A percentile compares a stretch with the other conserved stretches of the same genome.
Conservation (phyloP, 768 basidiomycete species). For the Trametes maxima region DNA sequence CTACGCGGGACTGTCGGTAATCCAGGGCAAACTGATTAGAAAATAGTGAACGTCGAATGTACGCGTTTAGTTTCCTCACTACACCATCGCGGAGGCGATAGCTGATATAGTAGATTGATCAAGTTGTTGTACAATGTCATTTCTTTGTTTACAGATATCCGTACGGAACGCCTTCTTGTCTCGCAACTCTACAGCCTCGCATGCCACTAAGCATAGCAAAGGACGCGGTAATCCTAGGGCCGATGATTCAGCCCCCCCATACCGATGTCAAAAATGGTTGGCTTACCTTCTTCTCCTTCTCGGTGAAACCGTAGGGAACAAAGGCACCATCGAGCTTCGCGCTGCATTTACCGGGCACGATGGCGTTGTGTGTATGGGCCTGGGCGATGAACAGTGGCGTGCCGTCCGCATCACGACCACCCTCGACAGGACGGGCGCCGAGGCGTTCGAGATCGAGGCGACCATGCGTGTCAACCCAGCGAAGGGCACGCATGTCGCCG, state of each 20-base stretch:
- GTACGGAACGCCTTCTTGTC: background rate
- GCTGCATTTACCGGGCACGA: constrained; percentile 68
- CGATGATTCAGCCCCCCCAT: background rate
- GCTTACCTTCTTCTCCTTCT: constrained; percentile 54
- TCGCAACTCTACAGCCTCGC: background rate
- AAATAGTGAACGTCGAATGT: background rate
- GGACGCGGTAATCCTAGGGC: constrained; percentile 43
- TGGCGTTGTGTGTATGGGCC: constrained; percentile 52
- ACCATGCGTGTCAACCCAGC: constrained; percentile 57
- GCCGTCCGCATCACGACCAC: constrained; percentile 66
- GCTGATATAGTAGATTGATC: background rate
- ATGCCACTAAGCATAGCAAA: constrained; percentile 38
- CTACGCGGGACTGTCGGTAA: constrained; percentile 28
- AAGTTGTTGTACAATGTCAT: background rate
- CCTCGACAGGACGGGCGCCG: constrained; percentile 60
- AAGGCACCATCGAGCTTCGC: constrained; percentile 54
- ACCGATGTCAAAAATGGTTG: background rate
- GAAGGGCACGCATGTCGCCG: constrained; percentile 56
- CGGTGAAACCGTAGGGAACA: constrained; percentile 54
- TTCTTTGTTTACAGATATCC: background rate
- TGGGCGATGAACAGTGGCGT: constrained; percentile 60
- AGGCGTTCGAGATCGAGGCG: constrained; percentile 47
- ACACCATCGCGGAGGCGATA: background rate
- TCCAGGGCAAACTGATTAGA: constrained; percentile 21
- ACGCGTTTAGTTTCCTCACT: too few relatives aligned